Base-by-base conservation (phyloP, 2,329 filamentous ascomycete genomes). In the Aureobasidium sp. region DNA sequence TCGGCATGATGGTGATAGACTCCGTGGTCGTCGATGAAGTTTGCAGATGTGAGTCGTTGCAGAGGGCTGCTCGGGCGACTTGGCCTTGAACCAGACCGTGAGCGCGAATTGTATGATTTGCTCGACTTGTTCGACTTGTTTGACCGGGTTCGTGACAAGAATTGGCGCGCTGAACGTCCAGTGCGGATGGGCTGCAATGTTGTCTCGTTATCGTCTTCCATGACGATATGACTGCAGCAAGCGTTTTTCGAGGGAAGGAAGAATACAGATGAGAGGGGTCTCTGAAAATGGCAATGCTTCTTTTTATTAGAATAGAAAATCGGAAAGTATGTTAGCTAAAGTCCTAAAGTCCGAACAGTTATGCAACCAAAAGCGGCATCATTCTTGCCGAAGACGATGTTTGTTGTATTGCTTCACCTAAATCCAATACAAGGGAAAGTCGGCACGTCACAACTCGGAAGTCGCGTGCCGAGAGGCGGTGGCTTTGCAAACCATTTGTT, bases 21-120 rank as follows among this genome's bases (percentile, higher is more conserved):
- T 8, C 69, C 70, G 7, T 72, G 66, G 59, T 76, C 72, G 56
- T 76, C 73, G 1, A 73, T 65, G 61, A 74, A 70, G 26, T 67
- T 67, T 3, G 66, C 71, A 1, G 72, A 74, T 63, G 71, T 68
- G 2, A 72, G 65, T 24, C 70, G 66, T 44, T 69, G 64, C 1
- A 73, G 61, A 26, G 63, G 61, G 32, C 51, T 64, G 43, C 52
- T 59, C 9, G 64, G 59, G 52, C 63, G 46, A 46, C 63, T 61
- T 12, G 61, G 53, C 37, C 63, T 29, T 52, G 69, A 69, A 66
- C 64, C 48, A 64, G 68, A 68, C 50, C 64, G 55, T 61, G 55
- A 47, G 44, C 55, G 29, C 34, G 60, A 59, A 9, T 43, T 47
- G 41, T 7, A 39, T 17, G 46, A 53, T 24, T 34, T 48, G 36